A percentile compares a stretch with the other conserved stretches of the same genome.
Conservation (phyloP, 1,284 basidiomycete genomes). For the Sphaerobolus stellatus region DNA sequence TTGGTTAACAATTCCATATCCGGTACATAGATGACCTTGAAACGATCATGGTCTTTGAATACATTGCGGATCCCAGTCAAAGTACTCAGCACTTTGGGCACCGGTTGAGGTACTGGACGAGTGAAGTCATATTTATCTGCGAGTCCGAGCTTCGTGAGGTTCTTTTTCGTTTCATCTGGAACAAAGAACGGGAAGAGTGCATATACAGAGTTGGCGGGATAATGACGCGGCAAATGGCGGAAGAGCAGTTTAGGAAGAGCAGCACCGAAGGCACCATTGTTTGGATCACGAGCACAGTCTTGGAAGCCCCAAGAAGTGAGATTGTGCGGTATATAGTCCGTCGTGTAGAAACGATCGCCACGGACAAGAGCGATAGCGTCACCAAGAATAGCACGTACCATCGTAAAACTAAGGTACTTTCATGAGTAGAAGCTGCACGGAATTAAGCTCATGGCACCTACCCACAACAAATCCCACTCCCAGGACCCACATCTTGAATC, state of each 20-base stretch:
- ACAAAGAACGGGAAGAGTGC: constrained; percentile 57
- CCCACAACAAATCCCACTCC: constrained; percentile 81
- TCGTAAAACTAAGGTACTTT: constrained; percentile 47
- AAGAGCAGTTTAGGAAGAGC: constrained; percentile 72
- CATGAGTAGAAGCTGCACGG: too few relatives aligned
- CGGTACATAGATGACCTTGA: constrained; percentile 35
- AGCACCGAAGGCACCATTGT: constrained; percentile 72
- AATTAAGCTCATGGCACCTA: too few relatives aligned
- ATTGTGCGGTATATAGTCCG: constrained; percentile 48
- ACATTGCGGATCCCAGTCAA: constrained; percentile 43
- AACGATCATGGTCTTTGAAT: constrained; percentile 39
- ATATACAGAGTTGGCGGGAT: constrained; percentile 40
- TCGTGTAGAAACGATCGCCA: constrained; percentile 49
- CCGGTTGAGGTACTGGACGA: constrained; percentile 29
- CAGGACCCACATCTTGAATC: constrained; percentile 63
- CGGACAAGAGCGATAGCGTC: constrained; percentile 57
- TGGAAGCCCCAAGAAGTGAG: constrained; percentile 77
- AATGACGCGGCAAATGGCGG: constrained; percentile 67
- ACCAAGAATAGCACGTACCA: constrained; percentile 53
- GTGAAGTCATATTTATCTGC: constrained; percentile 44
- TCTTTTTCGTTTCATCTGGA: constrained; percentile 44
- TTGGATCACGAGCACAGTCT: constrained; percentile 60
- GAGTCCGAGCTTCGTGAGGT: constrained; percentile 40
- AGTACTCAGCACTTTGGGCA: constrained; percentile 42
- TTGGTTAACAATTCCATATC: constrained; percentile 22